These are phyloP conservation scores for Colletotrichum trifolii DNA, from an alignment of 2,329 filamentous ascomycete genomes.

Conservation along the genomic window DNA sequence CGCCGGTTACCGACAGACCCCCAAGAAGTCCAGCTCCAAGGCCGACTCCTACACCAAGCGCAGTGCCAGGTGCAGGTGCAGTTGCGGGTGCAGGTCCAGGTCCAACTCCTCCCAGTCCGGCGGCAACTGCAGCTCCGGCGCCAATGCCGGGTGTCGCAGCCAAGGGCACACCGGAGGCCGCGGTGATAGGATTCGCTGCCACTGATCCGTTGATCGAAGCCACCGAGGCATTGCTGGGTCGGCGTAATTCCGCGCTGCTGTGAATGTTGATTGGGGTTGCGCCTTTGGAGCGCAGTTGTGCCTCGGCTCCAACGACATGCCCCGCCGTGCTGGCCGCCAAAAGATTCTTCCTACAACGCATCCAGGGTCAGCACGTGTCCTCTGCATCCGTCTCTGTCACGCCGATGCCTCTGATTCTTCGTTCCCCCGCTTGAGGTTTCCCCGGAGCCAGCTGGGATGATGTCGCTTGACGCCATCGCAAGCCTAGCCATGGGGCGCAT, in stretches of 20 bases:
- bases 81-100: slow-evolving; percentile 1
- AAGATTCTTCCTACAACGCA: slow-evolving; percentile 54
- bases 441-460: too few species aligned
- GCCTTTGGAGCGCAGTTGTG: slow-evolving; percentile 54
- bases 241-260: slow-evolving; percentile 50
- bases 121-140: slow-evolving; percentile 7
- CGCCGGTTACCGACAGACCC: slow-evolving; percentile 29
- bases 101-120: slow-evolving; percentile 35
- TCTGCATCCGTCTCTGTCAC: not conserved
- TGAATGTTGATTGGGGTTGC: slow-evolving; percentile 47
- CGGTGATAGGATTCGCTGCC: slow-evolving; percentile 21
- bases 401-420: slow-evolving; percentile 9
- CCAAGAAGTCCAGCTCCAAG: slow-evolving; percentile 32
- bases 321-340: slow-evolving; percentile 51
- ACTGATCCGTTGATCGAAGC: slow-evolving; percentile 42
- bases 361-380: slow-evolving; percentile 15
- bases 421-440: not conserved
- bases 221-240: slow-evolving; percentile 47
- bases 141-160: slow-evolving; percentile 23
- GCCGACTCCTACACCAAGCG: slow-evolving; percentile 24
- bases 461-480: too few species aligned
- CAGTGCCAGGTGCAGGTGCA: too few species aligned
- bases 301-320: slow-evolving; percentile 54
- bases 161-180: slow-evolving; percentile 11
- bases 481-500: too few species aligned